Percentiles rank a stretch among this genome's conserved stretches.
phyloP scores from a whole-genome alignment of 371 early-diverging fungal species.

The Gilbertella persicaria region DNA sequence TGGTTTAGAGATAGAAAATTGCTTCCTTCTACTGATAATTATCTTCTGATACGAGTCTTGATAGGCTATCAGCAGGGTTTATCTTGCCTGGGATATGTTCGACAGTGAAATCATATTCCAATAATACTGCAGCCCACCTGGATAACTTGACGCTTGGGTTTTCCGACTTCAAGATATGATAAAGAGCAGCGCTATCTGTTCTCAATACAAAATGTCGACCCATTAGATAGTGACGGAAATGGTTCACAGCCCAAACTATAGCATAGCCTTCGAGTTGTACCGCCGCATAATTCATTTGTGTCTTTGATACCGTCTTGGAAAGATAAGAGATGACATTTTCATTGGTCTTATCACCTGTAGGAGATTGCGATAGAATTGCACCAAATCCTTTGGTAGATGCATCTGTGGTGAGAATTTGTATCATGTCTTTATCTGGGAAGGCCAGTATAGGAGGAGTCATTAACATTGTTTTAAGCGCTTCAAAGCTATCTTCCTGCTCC shows the following conservation, averaged over 20 bases:
- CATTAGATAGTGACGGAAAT: slow-evolving; percentile 32
- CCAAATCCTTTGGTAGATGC: slow-evolving; percentile 37
- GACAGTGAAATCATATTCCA: slow-evolving; percentile 26
- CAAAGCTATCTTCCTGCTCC: slow-evolving; percentile 23
- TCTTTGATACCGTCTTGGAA: slow-evolving; percentile 8
- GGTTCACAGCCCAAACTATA: slow-evolving; percentile 28
- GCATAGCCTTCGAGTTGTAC: slow-evolving; percentile 40
- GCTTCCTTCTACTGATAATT: too few species aligned
- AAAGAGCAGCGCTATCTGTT: slow-evolving; percentile 33
- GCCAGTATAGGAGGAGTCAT: slow-evolving; percentile 23
- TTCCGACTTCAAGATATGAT: slow-evolving; percentile 5
- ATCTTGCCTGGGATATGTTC: slow-evolving; percentile 3
- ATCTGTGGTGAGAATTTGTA: slow-evolving; percentile 36
- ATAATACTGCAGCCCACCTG: slow-evolving; percentile 27
- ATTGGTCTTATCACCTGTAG: slow-evolving; percentile 13
- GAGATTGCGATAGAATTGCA: slow-evolving; percentile 34
- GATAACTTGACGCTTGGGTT: slow-evolving; percentile 18
- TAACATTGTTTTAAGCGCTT: slow-evolving; percentile 14
- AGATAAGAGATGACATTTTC: slow-evolving; percentile 24
- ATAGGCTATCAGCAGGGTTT: slow-evolving; percentile 16
- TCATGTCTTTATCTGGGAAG: slow-evolving; percentile 23
- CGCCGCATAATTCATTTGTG: slow-evolving; percentile 15
- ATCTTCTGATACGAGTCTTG: neutral
- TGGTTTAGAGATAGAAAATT: too few species aligned
- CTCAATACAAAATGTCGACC: slow-evolving; percentile 26